phyloP scores from a whole-genome alignment of 441 rosid genomes.

The Breynia disticha region DNA sequence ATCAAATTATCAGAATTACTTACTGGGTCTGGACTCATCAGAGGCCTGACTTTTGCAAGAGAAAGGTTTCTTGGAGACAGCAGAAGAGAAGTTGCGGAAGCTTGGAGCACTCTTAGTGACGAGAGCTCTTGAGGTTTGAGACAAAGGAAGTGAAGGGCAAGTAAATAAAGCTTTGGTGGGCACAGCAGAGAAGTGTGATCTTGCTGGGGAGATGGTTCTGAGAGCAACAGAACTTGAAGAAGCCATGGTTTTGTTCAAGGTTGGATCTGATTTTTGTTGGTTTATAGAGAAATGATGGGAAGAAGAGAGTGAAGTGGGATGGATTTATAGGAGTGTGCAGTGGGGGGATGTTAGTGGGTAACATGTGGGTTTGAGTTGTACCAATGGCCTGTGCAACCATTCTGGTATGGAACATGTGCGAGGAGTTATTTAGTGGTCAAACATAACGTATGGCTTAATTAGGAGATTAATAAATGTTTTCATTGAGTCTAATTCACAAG shows the following conservation, averaged over 20 bases:
- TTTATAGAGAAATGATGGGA: too few relatives aligned
- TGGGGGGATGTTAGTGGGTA: too few relatives aligned
- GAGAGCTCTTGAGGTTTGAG: background rate
- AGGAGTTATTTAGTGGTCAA: too few relatives aligned
- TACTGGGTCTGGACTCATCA: conserved; percentile 31
- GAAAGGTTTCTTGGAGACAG: conserved; percentile 23
- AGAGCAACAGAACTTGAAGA: background rate
- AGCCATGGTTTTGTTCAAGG: background rate
- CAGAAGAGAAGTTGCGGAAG: background rate
- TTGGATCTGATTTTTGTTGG: too few relatives aligned
- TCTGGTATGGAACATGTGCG: too few relatives aligned
- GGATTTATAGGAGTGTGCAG: too few relatives aligned
- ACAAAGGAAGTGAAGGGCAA: background rate
- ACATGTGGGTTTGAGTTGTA: too few relatives aligned
- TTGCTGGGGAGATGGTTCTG: background rate
- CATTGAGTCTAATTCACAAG: too few relatives aligned
- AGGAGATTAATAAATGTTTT: too few relatives aligned
- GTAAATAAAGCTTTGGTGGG: background rate
- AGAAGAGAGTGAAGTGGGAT: too few relatives aligned
- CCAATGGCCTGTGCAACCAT: too few relatives aligned
- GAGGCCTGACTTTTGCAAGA: conserved; percentile 38
- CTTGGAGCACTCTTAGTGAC: background rate
- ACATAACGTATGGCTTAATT: too few relatives aligned
- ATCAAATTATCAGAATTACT: background rate
- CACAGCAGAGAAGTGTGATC: background rate